Conservation (phyloP, 176 grass and related monocot genomes). For the maize (Zea mays) region Zm-B73-REFERENCE-NAM-5.0 NC_050100.1:179702501-179703000, state of each 20-base stretch:
- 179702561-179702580: constrained; percentile 50
- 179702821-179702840: too few relatives aligned
- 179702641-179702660: constrained; percentile 21
- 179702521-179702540: not conserved
- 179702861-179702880: too few relatives aligned
- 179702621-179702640: not conserved
- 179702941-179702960: too few relatives aligned
- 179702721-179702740: constrained; percentile 42
- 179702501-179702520: too few relatives aligned
- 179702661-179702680: constrained; percentile 47
- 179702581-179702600: constrained; percentile 45
- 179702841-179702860: too few relatives aligned
- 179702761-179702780: constrained; percentile 47
- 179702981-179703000: too few relatives aligned
- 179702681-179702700: constrained; percentile 53
- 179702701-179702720: constrained; percentile 50
- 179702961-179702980: too few relatives aligned
- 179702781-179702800: constrained; percentile 29
- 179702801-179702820: not conserved
- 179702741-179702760: constrained; percentile 50
- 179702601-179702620: constrained; percentile 47
- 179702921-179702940: too few relatives aligned
- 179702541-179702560: not conserved
- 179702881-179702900: too few relatives aligned
- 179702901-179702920: too few relatives aligned